Evolutionary conservation across 495 filamentous ascomycete species (phyloP), one percentile per base, ranked within the genome.

Genomic region (Podospora fimiseda): DNA sequence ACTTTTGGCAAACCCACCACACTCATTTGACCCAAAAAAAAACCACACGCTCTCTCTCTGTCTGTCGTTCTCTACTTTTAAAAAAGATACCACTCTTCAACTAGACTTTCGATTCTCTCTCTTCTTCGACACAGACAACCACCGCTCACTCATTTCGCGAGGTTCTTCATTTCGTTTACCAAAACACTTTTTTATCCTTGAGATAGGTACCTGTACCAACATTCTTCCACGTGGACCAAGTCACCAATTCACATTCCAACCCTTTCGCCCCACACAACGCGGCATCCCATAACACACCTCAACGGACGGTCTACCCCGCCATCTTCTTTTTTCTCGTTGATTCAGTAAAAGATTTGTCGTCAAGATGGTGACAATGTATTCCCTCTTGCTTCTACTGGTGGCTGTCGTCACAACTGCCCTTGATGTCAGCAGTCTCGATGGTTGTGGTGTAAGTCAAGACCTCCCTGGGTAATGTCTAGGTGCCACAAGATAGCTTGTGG

Each of bases 391-490:
- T 50, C 46, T 66, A 20, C 48, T 50, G 13, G 53, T 58, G 22
- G 58, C 62, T 4, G 50, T 24, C 4, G 18, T 60, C 4, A 62
- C 50, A 36, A 52, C 24, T 45, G 58, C 51, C 27, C 62, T 65
- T 53, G 16, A 59, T 15, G 48, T 63, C 15, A 58, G 60, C 24
- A 58, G 39, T 27, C 50, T 67, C 18, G 36, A 55, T 9, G 9
- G 13, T 9, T 70, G 64, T 40, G 60, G 51, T 21, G 64, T 68
- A 58, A 54, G 67, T 63, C 40, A 46, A 33, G 27, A 33, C 27
- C 27, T 33, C 27, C n/a, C n/a, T n/a, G n/a, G n/a, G n/a, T n/a
- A n/a, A n/a, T n/a, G n/a, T n/a, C n/a, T n/a, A n/a, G n/a, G n/a
- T n/a, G n/a, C 20, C 41, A 43, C 39, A 3, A 51, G 24, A 41